Evolutionary conservation across 169 alveolate genomes (phyloP), one percentile per base, ranked within the genome.

Genomic region (Pseudocohnilembus persalinus): DNA sequence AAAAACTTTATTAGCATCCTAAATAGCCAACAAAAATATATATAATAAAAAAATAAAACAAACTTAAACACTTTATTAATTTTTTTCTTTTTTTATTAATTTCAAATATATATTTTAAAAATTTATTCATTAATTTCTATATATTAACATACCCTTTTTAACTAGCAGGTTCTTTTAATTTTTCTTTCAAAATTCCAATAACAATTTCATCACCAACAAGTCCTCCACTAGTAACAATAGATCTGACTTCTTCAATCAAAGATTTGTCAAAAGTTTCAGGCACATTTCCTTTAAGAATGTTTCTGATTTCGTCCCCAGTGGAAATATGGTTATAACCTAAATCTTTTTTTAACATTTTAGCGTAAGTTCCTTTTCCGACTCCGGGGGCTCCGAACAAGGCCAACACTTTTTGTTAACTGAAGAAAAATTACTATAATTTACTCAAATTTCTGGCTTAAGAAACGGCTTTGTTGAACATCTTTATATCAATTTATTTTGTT

Each of bases 281-380:
- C 29, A 85, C 83, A 0, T 86, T 28, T 30, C 90, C 90, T 65
- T 86, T 86, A 20, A 86, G 75, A 31, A 89, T 82, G 65, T 86
- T 85, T 78, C 93, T 82, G 81, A 89, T 85, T 80, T 89, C 93
- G 83, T 89, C 93, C 29, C 93, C 93, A 63, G 89, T 79, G 30
- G 88, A 81, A 15, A 89, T 64, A 33, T 74, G 87, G 29, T 88
- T 88, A 29, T 85, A 77, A 64, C 83, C 64, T 29, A 88, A 77
- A 34, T 89, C 93, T 29, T 89, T 89, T 31, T 81, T 76, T 27
- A 89, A 76, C 30, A 85, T 49, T 68, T 80, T 83, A n/a, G 90
- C 93, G 74, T 77, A 89, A 26, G 93, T 89, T 31, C 93, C 93
- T 73, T 89, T 89, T 63, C 93, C 93, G n/a, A 84, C 89, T 35